Percentiles rank a stretch among this genome's conserved stretches.
Evolutionary conservation across 768 basidiomycete genomes (phyloP).

Genomic region (Leccinum broughii): DNA sequence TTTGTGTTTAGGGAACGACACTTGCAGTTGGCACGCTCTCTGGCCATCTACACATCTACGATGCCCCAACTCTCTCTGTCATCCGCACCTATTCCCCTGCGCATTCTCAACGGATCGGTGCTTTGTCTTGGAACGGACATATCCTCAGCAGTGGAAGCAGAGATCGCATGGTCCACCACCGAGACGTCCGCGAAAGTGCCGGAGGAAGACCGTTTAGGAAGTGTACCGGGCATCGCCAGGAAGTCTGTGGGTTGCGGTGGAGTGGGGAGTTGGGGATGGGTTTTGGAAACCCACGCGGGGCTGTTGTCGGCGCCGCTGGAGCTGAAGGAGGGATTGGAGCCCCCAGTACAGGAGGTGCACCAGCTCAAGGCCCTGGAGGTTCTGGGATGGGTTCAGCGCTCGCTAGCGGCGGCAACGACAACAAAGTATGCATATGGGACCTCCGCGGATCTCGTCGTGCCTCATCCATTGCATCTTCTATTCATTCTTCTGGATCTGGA

Average conservation of each 20-base stretch:
- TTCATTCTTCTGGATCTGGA: slow-evolving; percentile 30
- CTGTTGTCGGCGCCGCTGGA: slow-evolving; percentile 20
- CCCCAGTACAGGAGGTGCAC: slow-evolving; percentile 23
- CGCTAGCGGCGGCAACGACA: slow-evolving; percentile 97
- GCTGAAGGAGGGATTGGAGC: slow-evolving; percentile 27
- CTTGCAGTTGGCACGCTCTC: slow-evolving; percentile 92
- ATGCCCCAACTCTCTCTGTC: slow-evolving; percentile 72
- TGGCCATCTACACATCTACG: slow-evolving; percentile 91
- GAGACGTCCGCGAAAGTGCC: slow-evolving; percentile 78
- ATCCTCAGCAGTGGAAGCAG: slow-evolving; percentile 89
- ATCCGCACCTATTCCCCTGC: slow-evolving; percentile 83
- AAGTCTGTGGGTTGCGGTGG: slow-evolving; percentile 97
- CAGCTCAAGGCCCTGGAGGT: slow-evolving; percentile 30
- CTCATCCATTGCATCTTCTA: slow-evolving; percentile 27
- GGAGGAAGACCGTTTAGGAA: slow-evolving; percentile 65
- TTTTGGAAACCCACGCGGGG: slow-evolving; percentile 25
- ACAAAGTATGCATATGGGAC: slow-evolving; percentile 98
- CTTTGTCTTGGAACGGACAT: slow-evolving; percentile 90
- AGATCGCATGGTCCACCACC: slow-evolving; percentile 87
- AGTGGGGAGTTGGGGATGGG: slow-evolving; percentile 42
- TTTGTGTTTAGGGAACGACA: slow-evolving; percentile 60
- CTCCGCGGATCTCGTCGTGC: slow-evolving; percentile 59
- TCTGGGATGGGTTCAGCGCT: slow-evolving; percentile 53
- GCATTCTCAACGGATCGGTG: slow-evolving; percentile 88
- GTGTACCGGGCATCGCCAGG: slow-evolving; percentile 80